phyloP scores from a whole-genome alignment of 257 asterid genomes.

The Solanum medicagineum region DNA sequence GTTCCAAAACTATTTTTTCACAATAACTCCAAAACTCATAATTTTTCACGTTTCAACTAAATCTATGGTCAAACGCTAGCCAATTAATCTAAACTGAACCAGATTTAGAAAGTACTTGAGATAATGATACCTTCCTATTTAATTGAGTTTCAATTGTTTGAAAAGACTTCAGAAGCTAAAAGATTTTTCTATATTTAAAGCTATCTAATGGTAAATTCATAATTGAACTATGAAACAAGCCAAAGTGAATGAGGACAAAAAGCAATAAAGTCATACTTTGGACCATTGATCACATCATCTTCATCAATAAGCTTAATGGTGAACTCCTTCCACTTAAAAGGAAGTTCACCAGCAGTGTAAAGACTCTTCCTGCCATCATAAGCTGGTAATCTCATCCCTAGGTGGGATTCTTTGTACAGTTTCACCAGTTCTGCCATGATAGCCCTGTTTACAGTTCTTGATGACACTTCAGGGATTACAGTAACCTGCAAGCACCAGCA shows the following conservation, averaged over 20 bases:
- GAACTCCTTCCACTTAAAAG: constrained; percentile 88
- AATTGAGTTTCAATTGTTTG: not conserved
- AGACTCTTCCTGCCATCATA: constrained; percentile 92
- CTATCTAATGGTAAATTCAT: not conserved
- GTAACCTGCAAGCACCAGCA: constrained; percentile 46
- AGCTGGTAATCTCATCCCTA: constrained; percentile 91
- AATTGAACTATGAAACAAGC: not conserved
- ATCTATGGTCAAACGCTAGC: not conserved
- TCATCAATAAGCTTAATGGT: constrained; percentile 65
- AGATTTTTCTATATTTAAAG: not conserved
- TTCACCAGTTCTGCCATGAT: constrained; percentile 82
- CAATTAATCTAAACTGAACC: not conserved
- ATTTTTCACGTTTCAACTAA: not conserved
- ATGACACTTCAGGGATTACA: constrained; percentile 88
- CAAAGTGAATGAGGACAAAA: not conserved
- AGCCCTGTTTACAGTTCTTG: constrained; percentile 72
- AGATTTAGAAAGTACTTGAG: not conserved
- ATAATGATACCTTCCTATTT: not conserved
- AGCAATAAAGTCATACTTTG: constrained; percentile 40
- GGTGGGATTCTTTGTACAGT: constrained; percentile 68
- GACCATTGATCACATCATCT: constrained; percentile 67
- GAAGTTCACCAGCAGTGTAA: constrained; percentile 97
- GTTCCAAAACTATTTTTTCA: not conserved
- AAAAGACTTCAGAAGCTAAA: not conserved
- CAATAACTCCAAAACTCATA: not conserved